Evolutionary conservation across 1,284 basidiomycete species (phyloP), one percentile per base, ranked within the genome.

Genomic region (Paramarasmius palmivorus): DNA sequence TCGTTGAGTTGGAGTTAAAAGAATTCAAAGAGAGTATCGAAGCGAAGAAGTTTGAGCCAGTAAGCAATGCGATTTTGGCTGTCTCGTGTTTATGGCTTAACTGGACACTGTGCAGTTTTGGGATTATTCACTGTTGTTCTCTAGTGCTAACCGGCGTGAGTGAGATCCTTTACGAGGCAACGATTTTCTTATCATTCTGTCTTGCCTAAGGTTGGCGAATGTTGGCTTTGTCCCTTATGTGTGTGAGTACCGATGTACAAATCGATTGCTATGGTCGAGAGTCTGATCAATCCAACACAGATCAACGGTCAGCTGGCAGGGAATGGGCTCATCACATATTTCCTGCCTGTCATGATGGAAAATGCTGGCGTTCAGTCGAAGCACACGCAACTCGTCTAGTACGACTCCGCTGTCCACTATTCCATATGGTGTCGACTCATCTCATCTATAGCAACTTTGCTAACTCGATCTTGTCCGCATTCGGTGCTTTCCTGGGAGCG

Each of bases 251-350:
- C 12, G 52, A 44, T 25, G 2, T 17, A 2, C 6, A n/a, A n/a
- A n/a, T 32, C n/a, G 9, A 38, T 32, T 12, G 8, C 10, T 47
- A 36, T 5, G 17, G 4, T n/a, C 15, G 14, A 22, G 26, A 15
- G 36, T 42, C 17, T 9, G 45, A 7, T 34, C 19, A 12, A 25
- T 17, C n/a, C 29, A 14, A 40, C 46, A 41, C 46, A 55, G 53
- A 40, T 61, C 45, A 66, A 66, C 50, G 65, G 65, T 25, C 65
- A 66, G 46, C 55, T 66, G 6, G 65, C 65, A 7, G 65, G 65
- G 6, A 66, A 66, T 48, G 65, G 65, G 15, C 50, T 66, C 32
- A 64, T 66, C 52, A 66, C 65, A 20, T 66, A 66, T 50, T 66
- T 61, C 50, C 52, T 66, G 0, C 59, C 65, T 19, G 61, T 65